Evolutionary conservation across 1,284 basidiomycete genomes (phyloP).

Genomic region (Ustilago curta): DNA sequence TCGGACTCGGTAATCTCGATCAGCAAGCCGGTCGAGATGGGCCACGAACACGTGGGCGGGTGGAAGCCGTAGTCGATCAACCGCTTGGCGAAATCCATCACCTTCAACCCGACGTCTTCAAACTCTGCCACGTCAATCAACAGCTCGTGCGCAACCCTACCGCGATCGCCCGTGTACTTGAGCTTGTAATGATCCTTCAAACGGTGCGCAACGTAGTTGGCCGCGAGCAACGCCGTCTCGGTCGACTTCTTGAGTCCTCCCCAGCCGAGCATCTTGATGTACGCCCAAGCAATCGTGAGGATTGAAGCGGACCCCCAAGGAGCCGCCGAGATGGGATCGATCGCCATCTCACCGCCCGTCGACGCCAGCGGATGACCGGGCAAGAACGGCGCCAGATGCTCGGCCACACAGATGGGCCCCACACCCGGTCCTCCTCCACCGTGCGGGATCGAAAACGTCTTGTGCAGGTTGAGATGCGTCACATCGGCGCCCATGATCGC

Average conservation of each 20-base stretch:
- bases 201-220: slow-evolving; percentile 95
- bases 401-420: slow-evolving; percentile 92
- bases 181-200: slow-evolving; percentile 87
- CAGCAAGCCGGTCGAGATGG: slow-evolving; percentile 66
- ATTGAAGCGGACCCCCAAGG: slow-evolving; percentile 96
- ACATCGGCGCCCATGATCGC: slow-evolving; percentile 95
- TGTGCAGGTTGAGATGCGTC: slow-evolving; percentile 97
- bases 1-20: slow-evolving; percentile 68
- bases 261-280: slow-evolving; percentile 86
- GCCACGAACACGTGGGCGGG: slow-evolving; percentile 67
- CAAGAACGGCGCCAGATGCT: slow-evolving; percentile 93
- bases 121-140: slow-evolving; percentile 95
- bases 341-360: slow-evolving; percentile 79
- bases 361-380: slow-evolving; percentile 86
- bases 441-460: slow-evolving; percentile 94
- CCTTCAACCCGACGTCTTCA: slow-evolving; percentile 86
- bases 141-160: slow-evolving; percentile 92
- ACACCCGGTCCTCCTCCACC: slow-evolving; percentile 97
- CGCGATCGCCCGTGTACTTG: slow-evolving; percentile 89
- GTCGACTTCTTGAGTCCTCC: slow-evolving; percentile 86
- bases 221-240: slow-evolving; percentile 87
- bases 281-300: slow-evolving; percentile 94
- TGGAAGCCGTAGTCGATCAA: slow-evolving; percentile 75
- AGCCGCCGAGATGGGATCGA: slow-evolving; percentile 88
- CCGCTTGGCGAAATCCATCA: slow-evolving; percentile 94